Evolutionary conservation across 1,139 yeast genomes (phyloP).

Genomic region (Sugiyamaella paludigena): DNA sequence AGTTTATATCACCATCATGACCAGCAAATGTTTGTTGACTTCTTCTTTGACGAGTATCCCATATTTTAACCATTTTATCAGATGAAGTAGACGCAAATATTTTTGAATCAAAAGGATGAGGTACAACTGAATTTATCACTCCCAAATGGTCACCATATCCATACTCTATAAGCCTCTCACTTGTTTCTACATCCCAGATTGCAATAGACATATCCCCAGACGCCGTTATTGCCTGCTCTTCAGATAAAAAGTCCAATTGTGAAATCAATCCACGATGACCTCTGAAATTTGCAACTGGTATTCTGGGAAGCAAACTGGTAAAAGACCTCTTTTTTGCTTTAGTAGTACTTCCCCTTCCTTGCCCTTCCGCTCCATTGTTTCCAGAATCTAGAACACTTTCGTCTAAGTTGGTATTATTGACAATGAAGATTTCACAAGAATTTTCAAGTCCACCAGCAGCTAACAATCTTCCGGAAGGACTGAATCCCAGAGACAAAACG

Average conservation of each 20-base stretch:
- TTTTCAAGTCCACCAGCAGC: slow-evolving; percentile 88
- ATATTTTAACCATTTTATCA: slow-evolving; percentile 89
- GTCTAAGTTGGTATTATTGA: slow-evolving; percentile 8
- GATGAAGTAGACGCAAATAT: slow-evolving; percentile 86
- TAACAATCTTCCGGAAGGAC: slow-evolving; percentile 61
- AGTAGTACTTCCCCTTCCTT: background rate
- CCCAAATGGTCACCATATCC: slow-evolving; percentile 74
- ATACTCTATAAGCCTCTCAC: slow-evolving; percentile 54
- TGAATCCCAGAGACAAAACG: slow-evolving; percentile 72
- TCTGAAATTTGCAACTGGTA: slow-evolving; percentile 52
- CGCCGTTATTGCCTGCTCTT: slow-evolving; percentile 59
- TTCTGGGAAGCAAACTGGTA: slow-evolving; percentile 1
- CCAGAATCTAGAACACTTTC: slow-evolving; percentile 36
- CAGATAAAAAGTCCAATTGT: slow-evolving; percentile 63
- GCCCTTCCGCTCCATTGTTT: too few species aligned
- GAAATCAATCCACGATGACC: slow-evolving; percentile 86
- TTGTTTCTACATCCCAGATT: slow-evolving; percentile 74
- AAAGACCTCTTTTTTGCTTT: background rate
- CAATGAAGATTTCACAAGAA: slow-evolving; percentile 61
- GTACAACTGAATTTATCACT: slow-evolving; percentile 63
- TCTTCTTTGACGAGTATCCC: slow-evolving; percentile 85
- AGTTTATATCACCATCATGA: slow-evolving; percentile 65
- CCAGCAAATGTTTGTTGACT: slow-evolving; percentile 64
- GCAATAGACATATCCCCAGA: slow-evolving; percentile 84
- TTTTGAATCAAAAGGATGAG: slow-evolving; percentile 42